Evolutionary conservation across 257 asterid species (phyloP).

Genomic region (Solanum clarkiae): DNA sequence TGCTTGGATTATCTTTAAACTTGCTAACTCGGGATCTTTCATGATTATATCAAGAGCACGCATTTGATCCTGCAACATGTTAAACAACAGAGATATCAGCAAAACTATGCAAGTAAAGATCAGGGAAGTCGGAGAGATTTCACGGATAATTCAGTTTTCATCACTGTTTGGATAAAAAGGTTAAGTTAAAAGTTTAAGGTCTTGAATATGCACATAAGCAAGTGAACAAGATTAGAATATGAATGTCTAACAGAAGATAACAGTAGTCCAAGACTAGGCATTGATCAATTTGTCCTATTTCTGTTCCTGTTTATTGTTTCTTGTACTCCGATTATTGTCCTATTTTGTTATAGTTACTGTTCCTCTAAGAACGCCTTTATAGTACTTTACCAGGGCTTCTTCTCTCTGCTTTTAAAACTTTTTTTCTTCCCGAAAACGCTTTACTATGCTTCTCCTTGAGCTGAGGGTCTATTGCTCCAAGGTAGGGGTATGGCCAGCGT

Average conservation of each 20-base stretch:
- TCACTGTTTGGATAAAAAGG: not conserved
- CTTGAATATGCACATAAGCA: not conserved
- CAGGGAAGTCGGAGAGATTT: not conserved
- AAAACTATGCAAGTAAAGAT: not conserved
- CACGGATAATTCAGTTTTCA: not conserved
- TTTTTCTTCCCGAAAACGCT: too few relatives aligned
- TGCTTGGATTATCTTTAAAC: conserved; percentile 26
- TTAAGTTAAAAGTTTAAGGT: not conserved
- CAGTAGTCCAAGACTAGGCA: not conserved
- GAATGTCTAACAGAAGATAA: not conserved
- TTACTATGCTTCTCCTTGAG: not conserved
- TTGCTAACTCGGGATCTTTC: conserved; percentile 38
- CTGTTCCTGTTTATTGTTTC: too few relatives aligned
- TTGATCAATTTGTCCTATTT: not conserved
- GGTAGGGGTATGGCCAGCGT: not conserved
- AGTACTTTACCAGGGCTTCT: too few relatives aligned
- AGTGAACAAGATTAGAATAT: not conserved
- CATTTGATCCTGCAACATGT: conserved; percentile 46
- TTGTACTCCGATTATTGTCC: too few relatives aligned
- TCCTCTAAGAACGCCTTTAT: too few relatives aligned
- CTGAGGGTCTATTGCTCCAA: not conserved
- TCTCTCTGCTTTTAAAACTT: too few relatives aligned
- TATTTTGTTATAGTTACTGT: too few relatives aligned
- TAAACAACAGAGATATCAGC: not conserved
- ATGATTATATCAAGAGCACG: conserved; percentile 44